These are phyloP conservation scores for Fusarium sp. DNA, from an alignment of 2,329 filamentous ascomycete species.

Conservation along the genomic window DNA sequence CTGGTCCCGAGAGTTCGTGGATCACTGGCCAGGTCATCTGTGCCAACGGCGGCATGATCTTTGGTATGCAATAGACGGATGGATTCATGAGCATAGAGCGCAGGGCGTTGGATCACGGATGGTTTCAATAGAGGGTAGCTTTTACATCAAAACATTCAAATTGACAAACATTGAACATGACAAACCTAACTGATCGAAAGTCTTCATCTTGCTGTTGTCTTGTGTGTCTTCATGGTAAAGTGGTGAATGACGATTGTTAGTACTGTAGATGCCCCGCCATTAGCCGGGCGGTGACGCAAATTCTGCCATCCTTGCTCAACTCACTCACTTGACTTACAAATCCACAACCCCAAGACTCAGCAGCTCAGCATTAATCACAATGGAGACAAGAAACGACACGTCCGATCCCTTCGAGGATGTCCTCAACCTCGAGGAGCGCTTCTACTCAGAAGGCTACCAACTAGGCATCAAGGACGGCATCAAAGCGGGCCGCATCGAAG, in stretches of 20 bases:
- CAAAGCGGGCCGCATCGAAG: conserved; percentile 84
- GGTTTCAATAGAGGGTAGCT: conserved; percentile 21
- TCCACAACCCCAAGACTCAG: conserved; percentile 14
- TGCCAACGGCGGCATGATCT: conserved; percentile 47
- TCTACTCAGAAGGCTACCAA: conserved; percentile 85
- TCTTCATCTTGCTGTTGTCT: neutral
- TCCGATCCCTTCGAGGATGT: conserved; percentile 68
- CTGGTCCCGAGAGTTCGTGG: conserved; percentile 44
- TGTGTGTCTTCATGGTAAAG: neutral
- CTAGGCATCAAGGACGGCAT: conserved; percentile 82
- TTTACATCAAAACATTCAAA: conserved; percentile 7
- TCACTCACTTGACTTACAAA: conserved; percentile 37
- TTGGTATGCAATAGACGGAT: conserved; percentile 42
- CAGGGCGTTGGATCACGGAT: conserved; percentile 25
- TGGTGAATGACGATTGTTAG: neutral
- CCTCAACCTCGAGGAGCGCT: conserved; percentile 72
- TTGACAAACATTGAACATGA: conserved; percentile 2
- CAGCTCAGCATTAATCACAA: conserved; percentile 5
- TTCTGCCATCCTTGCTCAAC: conserved; percentile 40
- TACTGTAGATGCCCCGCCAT: conserved; percentile 40
- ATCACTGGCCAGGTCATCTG: conserved; percentile 45
- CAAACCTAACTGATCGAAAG: neutral
- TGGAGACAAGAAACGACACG: conserved; percentile 41
- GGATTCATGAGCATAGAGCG: conserved; percentile 4
- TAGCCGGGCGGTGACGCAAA: conserved; percentile 44